Evolutionary conservation across 768 basidiomycete species (phyloP), one percentile per base, ranked within the genome.

Genomic region (Leccinum uliginosum): DNA sequence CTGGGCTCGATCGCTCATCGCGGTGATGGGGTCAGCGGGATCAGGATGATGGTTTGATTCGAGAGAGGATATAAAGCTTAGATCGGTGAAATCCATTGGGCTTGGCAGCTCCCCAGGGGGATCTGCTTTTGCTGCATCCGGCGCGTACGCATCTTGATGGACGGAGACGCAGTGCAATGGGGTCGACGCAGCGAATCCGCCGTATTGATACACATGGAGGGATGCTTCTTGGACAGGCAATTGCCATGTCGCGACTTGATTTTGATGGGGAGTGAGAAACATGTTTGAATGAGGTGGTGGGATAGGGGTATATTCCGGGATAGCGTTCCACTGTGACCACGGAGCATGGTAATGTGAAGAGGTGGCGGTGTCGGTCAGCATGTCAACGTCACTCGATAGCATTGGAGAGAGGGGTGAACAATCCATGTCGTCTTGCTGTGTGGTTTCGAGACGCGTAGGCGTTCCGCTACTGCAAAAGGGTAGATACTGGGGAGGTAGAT

Each of bases 391-490:
- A 9, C 26, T n/a, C 6, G 48, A 21, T 26, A 34, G 2, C 10
- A 38, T 29, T 8, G 61, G 53, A 6, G 52, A 62, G 23, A 47
- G 21, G 12, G 60, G 60, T 11, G 55, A 32, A 19, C 55, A 61
- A 11, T 61, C 60, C 60, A 62, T 62, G 26, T 53, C 55, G 38
- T 60, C 61, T 14, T 46, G 26, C 26, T 46, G 23, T 19, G 19
- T 24, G 21, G 23, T 15, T 46, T 38, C 47, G n/a, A 49, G 12
- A n/a, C 32, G 24, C 30, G 35, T 23, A 45, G 15, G 2, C 17
- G 15, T 23, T 29, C 17, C 27, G 29, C 9, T 11, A 1, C 2
- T 40, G n/a, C 26, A 50, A 34, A 14, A 32, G 19, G 17, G 17
- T 34, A 58, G 40, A 51, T 50, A 3, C 14, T 51, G 43, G 1